phyloP scores from a whole-genome alignment of 2,329 filamentous ascomycete genomes.

The Fusarium newnesense region DNA sequence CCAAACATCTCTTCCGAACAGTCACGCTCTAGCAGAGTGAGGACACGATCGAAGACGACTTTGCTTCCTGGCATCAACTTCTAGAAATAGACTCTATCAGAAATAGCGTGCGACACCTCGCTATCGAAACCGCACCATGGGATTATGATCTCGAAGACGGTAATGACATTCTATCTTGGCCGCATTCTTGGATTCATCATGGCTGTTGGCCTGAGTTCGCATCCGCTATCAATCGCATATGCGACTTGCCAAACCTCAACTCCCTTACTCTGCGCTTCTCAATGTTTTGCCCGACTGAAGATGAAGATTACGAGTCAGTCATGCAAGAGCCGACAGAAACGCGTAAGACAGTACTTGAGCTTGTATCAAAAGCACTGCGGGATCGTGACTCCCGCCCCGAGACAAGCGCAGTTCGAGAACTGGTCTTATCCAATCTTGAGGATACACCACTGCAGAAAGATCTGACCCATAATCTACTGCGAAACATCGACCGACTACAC shows the following conservation, averaged over 20 bases:
- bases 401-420: conserved; percentile 4
- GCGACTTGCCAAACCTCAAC: conserved; percentile 1
- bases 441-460: conserved; percentile 20
- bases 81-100: not conserved
- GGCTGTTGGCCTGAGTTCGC: not conserved
- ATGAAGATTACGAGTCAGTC: not conserved
- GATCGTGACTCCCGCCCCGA: not conserved
- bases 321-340: not conserved
- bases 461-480: conserved; percentile 13
- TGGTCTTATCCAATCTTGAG: conserved; percentile 35
- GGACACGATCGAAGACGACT: fast-evolving
- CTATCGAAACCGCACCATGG: not conserved
- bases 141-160: fast-evolving
- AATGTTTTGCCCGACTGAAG: not conserved
- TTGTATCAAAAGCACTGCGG: not conserved
- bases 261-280: not conserved
- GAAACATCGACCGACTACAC: conserved; percentile 28
- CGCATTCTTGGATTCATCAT: not conserved
- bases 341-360: not conserved
- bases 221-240: not conserved
- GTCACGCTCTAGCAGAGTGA: not conserved
- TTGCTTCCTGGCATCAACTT: not conserved
- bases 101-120: not conserved
- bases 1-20: not conserved
- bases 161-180: not conserved